Base-by-base conservation (phyloP, 2,329 filamentous ascomycete species). In the Calonectria crousiana region DNA sequence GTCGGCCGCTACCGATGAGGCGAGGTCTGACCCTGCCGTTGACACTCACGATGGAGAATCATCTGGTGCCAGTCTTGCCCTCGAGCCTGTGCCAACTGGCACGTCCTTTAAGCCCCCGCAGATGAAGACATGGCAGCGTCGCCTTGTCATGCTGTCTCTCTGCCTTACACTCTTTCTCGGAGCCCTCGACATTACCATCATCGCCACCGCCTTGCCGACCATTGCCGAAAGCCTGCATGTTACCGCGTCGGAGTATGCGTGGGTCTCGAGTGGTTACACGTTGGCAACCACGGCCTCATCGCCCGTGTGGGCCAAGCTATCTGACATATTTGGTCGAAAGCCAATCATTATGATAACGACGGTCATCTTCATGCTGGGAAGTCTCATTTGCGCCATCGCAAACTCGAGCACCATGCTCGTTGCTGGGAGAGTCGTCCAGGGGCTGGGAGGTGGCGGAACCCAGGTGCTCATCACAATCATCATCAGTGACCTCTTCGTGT, bases 401-500 rank as follows among this genome's bases (percentile, higher is more conserved):
- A 84, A 78, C 0, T 86, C 76, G 10, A 83, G 82, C 0, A 78
- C 76, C 0, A 87, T 88, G 78, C 83, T 93, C 2, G 90, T 93
- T 18, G 86, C 84, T 4, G 87, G 84, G 6, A 82, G 86, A 1
- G 81, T 74, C 0, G 76, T 80, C 0, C 79, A 80, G 6, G 79
- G 79, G 1, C 70, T 80, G 2, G 79, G 79, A 3, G 75, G 77
- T 11, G 76, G 77, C 6, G 79, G 79, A n/a, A 78, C 74, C 2
- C 74, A 73, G 60, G 74, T 80, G 0, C 49, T 80, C 1, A 73
- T 79, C 16, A 80, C 78, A 8, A 78, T 80, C 20, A 74, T 79
- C 75, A 87, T 92, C 26, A 87, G 89, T 41, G 91, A 92, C 74
- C 79, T 89, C 32, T 90, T 90, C 77, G 87, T 86, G 11, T 82